phyloP scores from a whole-genome alignment of 2,329 filamentous ascomycete genomes.

The Sclerotinia spermophila region DNA sequence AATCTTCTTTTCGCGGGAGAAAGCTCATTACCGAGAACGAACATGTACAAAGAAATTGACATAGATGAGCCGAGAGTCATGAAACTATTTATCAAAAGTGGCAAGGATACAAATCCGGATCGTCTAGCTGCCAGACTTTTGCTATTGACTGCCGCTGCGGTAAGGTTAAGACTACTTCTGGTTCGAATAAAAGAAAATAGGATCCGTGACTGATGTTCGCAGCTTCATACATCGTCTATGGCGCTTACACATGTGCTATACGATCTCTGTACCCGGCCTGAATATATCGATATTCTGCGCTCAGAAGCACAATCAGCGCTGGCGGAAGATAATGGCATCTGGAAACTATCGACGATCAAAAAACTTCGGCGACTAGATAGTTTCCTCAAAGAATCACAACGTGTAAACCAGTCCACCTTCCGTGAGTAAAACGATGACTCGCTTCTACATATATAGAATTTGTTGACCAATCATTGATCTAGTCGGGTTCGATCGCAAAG shows the following conservation, averaged over 20 bases:
- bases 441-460: too few relatives aligned
- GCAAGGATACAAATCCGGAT: neutral
- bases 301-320: neutral
- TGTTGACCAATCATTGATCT: too few relatives aligned
- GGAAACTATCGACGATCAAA: neutral
- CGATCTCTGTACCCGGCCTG: neutral
- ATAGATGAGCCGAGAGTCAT: neutral
- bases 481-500: too few relatives aligned
- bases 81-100: neutral
- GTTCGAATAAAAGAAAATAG: neutral
- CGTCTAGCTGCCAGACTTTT: neutral
- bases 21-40: too few relatives aligned
- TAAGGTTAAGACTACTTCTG: neutral
- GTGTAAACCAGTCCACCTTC: neutral
- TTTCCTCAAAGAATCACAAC: neutral
- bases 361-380: neutral
- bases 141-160: neutral
- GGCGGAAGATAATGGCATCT: neutral
- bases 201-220: neutral
- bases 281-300: neutral
- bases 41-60: too few relatives aligned
- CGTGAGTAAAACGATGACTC: too few relatives aligned
- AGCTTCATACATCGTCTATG: neutral
- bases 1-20: too few relatives aligned
- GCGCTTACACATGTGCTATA: neutral